These are phyloP conservation scores for Dissophora globulifera DNA, from an alignment of 192 early-diverging fungal genomes.

Conservation along the genomic window DNA sequence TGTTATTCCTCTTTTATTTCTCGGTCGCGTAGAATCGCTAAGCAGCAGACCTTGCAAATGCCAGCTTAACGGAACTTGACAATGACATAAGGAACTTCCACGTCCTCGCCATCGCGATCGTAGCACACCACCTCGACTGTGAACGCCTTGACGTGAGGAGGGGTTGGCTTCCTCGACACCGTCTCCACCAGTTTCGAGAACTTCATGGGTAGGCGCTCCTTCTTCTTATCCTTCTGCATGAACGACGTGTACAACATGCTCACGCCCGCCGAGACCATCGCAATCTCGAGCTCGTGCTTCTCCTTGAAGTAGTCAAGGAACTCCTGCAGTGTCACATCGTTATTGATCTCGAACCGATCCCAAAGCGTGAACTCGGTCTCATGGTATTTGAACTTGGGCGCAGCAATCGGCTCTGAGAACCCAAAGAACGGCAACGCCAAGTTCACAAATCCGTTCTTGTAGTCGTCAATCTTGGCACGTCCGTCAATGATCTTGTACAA, in stretches of 20 bases:
- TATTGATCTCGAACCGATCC: slow-evolving; percentile 92
- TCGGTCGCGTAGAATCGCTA: too few species aligned
- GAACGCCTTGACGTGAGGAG: slow-evolving; percentile 83
- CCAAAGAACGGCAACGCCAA: slow-evolving; percentile 98
- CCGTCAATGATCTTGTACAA: slow-evolving; percentile 93
- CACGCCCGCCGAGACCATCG: slow-evolving; percentile 92
- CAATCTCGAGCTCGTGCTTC: slow-evolving; percentile 87
- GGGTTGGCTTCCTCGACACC: slow-evolving; percentile 89
- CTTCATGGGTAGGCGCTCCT: slow-evolving; percentile 84
- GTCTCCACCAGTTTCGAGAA: slow-evolving; percentile 84
- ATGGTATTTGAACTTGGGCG: slow-evolving; percentile 88
- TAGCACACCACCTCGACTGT: slow-evolving; percentile 91
- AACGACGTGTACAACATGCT: slow-evolving; percentile 95
- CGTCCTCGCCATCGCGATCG: slow-evolving; percentile 89
- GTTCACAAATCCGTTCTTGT: slow-evolving; percentile 99
- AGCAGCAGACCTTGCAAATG: too few species aligned
- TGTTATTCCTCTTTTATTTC: not conserved
- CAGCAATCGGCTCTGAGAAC: slow-evolving; percentile 97
- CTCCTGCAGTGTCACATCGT: slow-evolving; percentile 89
- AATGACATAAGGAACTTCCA: slow-evolving; percentile 69
- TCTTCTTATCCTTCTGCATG: slow-evolving; percentile 85
- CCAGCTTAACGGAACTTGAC: slow-evolving; percentile 35
- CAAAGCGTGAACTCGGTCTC: slow-evolving; percentile 90
- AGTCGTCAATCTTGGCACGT: slow-evolving; percentile 88
- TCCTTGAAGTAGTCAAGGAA: slow-evolving; percentile 87